These are phyloP conservation scores for Yamadazyma triangularis DNA, from an alignment of 1,139 yeast genomes.

Conservation along the genomic window DNA sequence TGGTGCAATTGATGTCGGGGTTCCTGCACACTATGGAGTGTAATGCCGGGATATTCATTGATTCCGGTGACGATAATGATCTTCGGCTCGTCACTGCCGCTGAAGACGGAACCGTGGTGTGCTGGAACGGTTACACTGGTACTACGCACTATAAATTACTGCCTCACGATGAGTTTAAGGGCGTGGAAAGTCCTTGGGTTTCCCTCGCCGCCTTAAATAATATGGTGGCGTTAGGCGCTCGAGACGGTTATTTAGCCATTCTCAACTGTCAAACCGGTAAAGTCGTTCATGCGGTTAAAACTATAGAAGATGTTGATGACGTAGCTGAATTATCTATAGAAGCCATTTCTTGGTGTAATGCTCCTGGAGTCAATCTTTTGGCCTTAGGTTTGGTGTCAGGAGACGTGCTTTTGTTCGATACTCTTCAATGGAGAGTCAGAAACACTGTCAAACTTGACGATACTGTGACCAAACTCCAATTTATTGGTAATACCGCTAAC, in stretches of 20 bases:
- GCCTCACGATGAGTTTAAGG: conserved; percentile 59
- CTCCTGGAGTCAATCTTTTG: conserved; percentile 51
- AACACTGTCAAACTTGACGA: conserved; percentile 66
- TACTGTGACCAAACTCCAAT: conserved; percentile 77
- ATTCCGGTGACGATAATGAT: conserved; percentile 55
- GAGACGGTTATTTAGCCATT: conserved; percentile 80
- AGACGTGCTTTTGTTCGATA: conserved; percentile 73
- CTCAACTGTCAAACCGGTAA: conserved; percentile 72
- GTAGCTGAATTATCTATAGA: conserved; percentile 79
- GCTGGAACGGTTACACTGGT: conserved; percentile 86
- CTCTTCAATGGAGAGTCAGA: conserved; percentile 83
- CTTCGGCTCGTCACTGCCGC: conserved; percentile 70
- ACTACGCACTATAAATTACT: conserved; percentile 62
- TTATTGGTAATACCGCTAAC: conserved; percentile 52
- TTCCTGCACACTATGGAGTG: conserved; percentile 77
- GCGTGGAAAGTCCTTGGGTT: conserved; percentile 85
- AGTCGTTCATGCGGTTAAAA: conserved; percentile 59
- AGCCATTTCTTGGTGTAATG: conserved; percentile 76
- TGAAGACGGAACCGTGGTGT: conserved; percentile 83
- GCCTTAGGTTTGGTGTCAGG: conserved; percentile 93
- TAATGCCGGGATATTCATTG: conserved; percentile 70
- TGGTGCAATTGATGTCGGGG: conserved; percentile 74
- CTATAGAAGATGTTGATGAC: conserved; percentile 59
- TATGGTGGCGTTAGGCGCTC: conserved; percentile 69
- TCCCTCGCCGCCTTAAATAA: conserved; percentile 48